phyloP scores from a whole-genome alignment of 2,329 filamentous ascomycete species.

The Incumbomyces lentus region DNA sequence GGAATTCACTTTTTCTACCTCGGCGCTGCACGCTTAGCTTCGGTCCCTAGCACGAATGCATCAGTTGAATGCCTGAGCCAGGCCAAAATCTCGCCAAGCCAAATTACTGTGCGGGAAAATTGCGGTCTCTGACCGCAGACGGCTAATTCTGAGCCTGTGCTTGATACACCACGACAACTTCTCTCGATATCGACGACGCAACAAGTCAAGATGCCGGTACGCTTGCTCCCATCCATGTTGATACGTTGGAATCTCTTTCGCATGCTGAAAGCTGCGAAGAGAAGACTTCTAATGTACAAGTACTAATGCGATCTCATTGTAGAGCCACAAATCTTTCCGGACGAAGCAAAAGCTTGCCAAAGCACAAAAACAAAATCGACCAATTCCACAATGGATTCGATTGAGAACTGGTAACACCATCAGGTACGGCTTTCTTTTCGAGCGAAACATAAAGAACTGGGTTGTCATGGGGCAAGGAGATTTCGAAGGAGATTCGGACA shows the following conservation, averaged over 20 bases:
- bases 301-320: conserved; percentile 22
- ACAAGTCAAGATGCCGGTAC: conserved; percentile 48
- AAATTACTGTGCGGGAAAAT: background rate
- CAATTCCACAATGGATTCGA: conserved; percentile 99
- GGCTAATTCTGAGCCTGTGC: background rate
- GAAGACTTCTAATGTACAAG: background rate
- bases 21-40: too few relatives aligned
- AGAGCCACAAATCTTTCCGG: conserved; percentile 99
- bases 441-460: conserved; percentile 19
- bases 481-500: background rate
- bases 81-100: conserved; percentile 3
- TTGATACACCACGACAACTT: background rate
- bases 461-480: conserved; percentile 8
- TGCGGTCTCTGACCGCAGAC: background rate
- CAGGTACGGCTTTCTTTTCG: conserved; percentile 55
- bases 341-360: conserved; percentile 99
- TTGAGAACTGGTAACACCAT: conserved; percentile 98
- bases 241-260: background rate
- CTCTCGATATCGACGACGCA: conserved; percentile 16
- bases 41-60: too few relatives aligned
- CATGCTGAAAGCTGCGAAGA: background rate
- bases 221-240: conserved; percentile 15
- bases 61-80: too few relatives aligned
- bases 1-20: too few relatives aligned
- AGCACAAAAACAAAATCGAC: conserved; percentile 99